Percentiles rank a stretch among this genome's conserved stretches.
Evolutionary conservation across 768 basidiomycete genomes (phyloP).

Genomic region (Suillus cothurnatus): DNA sequence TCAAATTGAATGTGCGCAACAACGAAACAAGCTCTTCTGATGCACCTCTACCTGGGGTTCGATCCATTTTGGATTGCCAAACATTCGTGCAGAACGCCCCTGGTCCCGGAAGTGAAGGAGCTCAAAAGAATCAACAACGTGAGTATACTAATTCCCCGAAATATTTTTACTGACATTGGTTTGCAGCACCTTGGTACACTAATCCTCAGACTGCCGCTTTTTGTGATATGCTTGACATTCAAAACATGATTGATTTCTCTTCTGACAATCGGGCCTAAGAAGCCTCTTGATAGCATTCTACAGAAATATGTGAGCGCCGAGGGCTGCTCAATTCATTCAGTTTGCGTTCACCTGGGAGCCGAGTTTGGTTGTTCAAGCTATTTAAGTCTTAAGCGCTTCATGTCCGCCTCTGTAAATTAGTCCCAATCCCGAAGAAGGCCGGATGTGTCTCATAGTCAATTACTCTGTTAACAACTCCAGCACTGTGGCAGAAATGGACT

Average conservation of each 20-base stretch:
- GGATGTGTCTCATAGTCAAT: too few species aligned
- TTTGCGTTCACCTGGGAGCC: too few species aligned
- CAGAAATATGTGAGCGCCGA: background rate
- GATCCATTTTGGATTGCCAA: slow-evolving; percentile 59
- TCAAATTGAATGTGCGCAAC: slow-evolving; percentile 55
- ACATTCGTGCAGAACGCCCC: slow-evolving; percentile 69
- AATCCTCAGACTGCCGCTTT: slow-evolving; percentile 92
- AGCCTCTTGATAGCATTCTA: background rate
- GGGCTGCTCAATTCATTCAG: too few species aligned
- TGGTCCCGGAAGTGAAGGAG: slow-evolving; percentile 45
- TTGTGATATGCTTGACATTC: slow-evolving; percentile 74
- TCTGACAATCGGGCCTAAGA: slow-evolving; percentile 6
- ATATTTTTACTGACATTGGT: slow-evolving; percentile 5
- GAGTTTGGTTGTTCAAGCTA: too few species aligned
- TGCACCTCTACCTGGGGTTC: slow-evolving; percentile 21
- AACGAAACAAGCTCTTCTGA: slow-evolving; percentile 16
- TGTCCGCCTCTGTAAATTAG: too few species aligned
- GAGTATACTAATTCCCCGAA: slow-evolving; percentile 22
- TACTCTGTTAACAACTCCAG: too few species aligned
- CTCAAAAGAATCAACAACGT: slow-evolving; percentile 41
- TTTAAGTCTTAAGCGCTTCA: too few species aligned
- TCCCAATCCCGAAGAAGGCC: too few species aligned
- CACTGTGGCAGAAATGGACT: too few species aligned
- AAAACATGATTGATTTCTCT: slow-evolving; percentile 62
- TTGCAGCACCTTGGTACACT: slow-evolving; percentile 72